Percentiles rank a stretch among this genome's conserved stretches.
These are phyloP conservation scores for Hymenoscyphus repandus DNA, from an alignment of 2,329 filamentous ascomycete species.

Conservation along the genomic window DNA sequence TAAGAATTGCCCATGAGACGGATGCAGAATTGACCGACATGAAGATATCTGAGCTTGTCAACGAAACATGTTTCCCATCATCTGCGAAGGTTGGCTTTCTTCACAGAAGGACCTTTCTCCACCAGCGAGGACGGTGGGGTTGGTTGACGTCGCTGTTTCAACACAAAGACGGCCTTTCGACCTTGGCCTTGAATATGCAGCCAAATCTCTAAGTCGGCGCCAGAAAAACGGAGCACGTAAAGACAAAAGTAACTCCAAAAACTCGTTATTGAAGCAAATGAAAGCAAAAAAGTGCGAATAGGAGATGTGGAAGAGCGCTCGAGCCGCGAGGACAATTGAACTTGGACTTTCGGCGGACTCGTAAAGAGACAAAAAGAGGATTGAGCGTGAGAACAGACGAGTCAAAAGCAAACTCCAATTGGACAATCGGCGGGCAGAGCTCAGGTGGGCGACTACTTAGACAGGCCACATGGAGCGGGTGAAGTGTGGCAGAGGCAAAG, in stretches of 20 bases:
- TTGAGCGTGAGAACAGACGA: neutral
- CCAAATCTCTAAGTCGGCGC: neutral
- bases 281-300: neutral
- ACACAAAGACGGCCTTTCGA: neutral
- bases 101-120: neutral
- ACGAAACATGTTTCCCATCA: constrained; percentile 10
- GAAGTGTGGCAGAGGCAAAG: neutral
- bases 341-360: neutral
- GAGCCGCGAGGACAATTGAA: neutral
- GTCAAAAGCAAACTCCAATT: neutral
- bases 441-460: no score
- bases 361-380: neutral
- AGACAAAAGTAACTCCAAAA: neutral
- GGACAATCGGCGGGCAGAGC: no score
- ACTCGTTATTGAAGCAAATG: neutral
- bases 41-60: constrained; percentile 9
- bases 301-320: neutral
- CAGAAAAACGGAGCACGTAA: neutral
- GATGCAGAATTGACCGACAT: constrained; percentile 6
- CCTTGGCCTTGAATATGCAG: neutral
- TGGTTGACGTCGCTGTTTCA: neutral
- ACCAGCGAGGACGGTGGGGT: neutral
- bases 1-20: constrained; percentile 4
- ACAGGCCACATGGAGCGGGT: neutral
- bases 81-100: neutral